Conservation (phyloP, 1,139 yeast genomes). For the Zygoascus sp. region DNA sequence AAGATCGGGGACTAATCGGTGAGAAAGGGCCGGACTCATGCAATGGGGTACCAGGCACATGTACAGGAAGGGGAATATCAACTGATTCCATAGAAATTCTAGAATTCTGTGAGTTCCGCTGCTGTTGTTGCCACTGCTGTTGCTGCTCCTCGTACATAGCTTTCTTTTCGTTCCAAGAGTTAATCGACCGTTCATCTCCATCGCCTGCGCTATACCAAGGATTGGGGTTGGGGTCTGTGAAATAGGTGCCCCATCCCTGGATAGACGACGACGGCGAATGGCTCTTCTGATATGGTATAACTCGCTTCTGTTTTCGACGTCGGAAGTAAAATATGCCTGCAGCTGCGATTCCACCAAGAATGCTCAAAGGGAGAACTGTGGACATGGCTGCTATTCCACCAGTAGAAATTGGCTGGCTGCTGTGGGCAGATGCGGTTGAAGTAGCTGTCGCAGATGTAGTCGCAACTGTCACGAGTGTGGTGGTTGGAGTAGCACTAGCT, state of each 20-base stretch:
- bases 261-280: constrained; percentile 20
- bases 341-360: constrained; percentile 24
- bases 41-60: constrained; percentile 7
- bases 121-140: constrained; percentile 10
- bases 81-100: constrained; percentile 6
- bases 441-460: constrained; percentile 12
- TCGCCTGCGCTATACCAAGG: constrained; percentile 16
- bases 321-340: constrained; percentile 24
- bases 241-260: constrained; percentile 15
- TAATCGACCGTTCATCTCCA: constrained; percentile 26
- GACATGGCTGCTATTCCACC: constrained; percentile 36
- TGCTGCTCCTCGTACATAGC: constrained; percentile 18
- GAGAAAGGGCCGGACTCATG: constrained; percentile 3
- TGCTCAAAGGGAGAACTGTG: constrained; percentile 33
- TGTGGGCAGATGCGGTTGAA: constrained; percentile 21
- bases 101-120: constrained; percentile 6
- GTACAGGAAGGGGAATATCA: constrained; percentile 6
- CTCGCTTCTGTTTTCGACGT: constrained; percentile 13
- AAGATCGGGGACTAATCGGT: neutral
- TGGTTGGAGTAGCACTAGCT: neutral
- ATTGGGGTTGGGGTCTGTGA: constrained; percentile 16
- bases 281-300: constrained; percentile 10
- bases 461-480: constrained; percentile 14
- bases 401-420: constrained; percentile 19
- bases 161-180: constrained; percentile 32